phyloP scores from a whole-genome alignment of 2,329 filamentous ascomycete species.

The Fusarium temperatum region DNA sequence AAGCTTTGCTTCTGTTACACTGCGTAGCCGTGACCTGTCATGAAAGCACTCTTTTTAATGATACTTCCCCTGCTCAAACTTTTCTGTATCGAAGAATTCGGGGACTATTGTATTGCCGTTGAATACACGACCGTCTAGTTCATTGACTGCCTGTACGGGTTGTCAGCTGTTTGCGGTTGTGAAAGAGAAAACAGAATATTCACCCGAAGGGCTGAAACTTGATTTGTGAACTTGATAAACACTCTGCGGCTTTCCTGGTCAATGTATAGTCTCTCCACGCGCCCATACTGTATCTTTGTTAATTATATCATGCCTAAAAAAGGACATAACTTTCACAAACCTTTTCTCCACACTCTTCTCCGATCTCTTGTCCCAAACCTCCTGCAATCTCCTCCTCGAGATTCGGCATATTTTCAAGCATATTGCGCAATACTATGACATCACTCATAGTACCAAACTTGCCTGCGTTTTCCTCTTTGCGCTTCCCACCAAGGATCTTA shows the following conservation, averaged over 20 bases:
- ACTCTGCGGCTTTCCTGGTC: constrained; percentile 73
- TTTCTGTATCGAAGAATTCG: constrained; percentile 82
- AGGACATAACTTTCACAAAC: constrained; percentile 46
- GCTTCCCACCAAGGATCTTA: constrained; percentile 82
- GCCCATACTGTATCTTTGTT: constrained; percentile 70
- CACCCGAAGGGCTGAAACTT: constrained; percentile 84
- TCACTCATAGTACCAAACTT: constrained; percentile 80
- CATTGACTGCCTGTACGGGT: constrained; percentile 78
- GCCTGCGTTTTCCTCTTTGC: constrained; percentile 52
- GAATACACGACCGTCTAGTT: constrained; percentile 86
- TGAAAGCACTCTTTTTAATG: background rate
- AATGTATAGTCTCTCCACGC: constrained; percentile 82
- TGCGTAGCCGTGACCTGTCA: background rate
- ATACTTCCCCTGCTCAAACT: constrained; percentile 77
- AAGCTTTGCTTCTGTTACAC: background rate
- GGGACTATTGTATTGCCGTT: constrained; percentile 87
- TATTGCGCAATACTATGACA: constrained; percentile 83
- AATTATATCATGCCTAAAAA: background rate
- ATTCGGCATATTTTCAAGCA: constrained; percentile 84
- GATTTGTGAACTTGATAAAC: constrained; percentile 92
- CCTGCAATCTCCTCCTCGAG: constrained; percentile 79
- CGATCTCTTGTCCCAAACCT: constrained; percentile 90
- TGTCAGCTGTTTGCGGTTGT: background rate
- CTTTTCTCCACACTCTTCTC: constrained; percentile 89
- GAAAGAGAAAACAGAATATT: constrained; percentile 47